Evolutionary conservation across 2,329 filamentous ascomycete genomes (phyloP).

Genomic region (Botryotinia calthae): DNA sequence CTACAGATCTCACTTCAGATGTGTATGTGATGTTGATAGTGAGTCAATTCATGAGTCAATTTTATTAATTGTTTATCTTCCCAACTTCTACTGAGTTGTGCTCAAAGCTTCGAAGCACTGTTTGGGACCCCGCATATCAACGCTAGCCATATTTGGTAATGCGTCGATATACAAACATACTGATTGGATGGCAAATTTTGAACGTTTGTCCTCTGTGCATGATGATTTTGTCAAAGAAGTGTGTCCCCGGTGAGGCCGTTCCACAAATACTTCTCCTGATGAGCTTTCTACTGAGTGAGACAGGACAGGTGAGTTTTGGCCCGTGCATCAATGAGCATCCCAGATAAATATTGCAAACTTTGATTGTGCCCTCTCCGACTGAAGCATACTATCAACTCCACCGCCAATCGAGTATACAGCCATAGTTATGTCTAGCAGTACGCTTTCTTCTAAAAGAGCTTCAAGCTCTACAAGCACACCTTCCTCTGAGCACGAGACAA

Average conservation of each 20-base stretch:
- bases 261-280: neutral
- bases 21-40: neutral
- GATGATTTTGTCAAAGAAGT: neutral
- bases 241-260: neutral
- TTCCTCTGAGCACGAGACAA: neutral
- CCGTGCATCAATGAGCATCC: neutral
- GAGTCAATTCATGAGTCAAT: constrained; percentile 11
- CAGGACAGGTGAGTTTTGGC: neutral
- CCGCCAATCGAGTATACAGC: neutral
- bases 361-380: neutral
- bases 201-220: neutral
- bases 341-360: neutral
- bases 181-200: neutral
- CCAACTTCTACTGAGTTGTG: constrained; percentile 4
- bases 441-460: neutral
- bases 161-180: neutral
- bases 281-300: neutral
- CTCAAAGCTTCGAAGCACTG: constrained; percentile 5
- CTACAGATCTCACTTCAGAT: constrained; percentile 1
- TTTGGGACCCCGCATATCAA: neutral
- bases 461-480: neutral
- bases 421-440: neutral
- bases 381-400: neutral
- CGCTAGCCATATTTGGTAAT: neutral
- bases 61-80: neutral